Conservation (phyloP, 768 basidiomycete genomes). For the Strobilomyces echinocephalus region DNA sequence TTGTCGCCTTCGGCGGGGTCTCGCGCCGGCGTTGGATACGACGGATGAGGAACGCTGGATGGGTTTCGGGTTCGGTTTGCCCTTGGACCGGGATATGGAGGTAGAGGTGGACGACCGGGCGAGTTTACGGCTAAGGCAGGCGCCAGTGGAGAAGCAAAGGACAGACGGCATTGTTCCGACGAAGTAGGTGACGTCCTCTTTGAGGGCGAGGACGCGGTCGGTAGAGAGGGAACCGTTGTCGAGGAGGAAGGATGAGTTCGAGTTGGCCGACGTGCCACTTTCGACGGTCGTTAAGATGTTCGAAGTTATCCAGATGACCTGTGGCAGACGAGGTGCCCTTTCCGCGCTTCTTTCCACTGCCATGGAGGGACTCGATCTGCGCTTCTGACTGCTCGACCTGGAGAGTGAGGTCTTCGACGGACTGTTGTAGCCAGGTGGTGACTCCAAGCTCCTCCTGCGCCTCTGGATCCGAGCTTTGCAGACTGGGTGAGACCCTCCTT, state of each 20-base stretch:
- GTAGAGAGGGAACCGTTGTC: constrained; percentile 88
- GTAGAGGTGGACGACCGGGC: constrained; percentile 9
- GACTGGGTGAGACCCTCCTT: constrained; percentile 97
- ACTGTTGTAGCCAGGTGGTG: constrained; percentile 78
- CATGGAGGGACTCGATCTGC: constrained; percentile 84
- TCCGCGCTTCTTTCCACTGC: constrained; percentile 78
- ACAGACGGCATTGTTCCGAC: constrained; percentile 90
- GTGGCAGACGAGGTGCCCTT: constrained; percentile 60
- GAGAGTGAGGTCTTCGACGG: constrained; percentile 87
- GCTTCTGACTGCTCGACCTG: constrained; percentile 95
- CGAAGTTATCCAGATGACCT: constrained; percentile 78
- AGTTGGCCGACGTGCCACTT: constrained; percentile 93
- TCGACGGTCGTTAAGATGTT: constrained; percentile 85
- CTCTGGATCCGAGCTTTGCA: constrained; percentile 90
- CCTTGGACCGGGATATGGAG: constrained; percentile 9
- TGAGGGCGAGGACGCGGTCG: constrained; percentile 75
- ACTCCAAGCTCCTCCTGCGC: constrained; percentile 95
- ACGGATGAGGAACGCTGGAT: constrained; percentile 25
- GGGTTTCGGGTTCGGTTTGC: constrained; percentile 7
- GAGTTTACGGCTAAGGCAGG: constrained; percentile 13
- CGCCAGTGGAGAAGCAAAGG: constrained; percentile 2
- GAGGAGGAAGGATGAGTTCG: constrained; percentile 86
- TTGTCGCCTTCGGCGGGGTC: constrained; percentile 6
- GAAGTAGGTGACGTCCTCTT: constrained; percentile 95
- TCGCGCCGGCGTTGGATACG: constrained; percentile 11